phyloP scores from a whole-genome alignment of 2,329 filamentous ascomycete genomes.

The Aureobasidium zeae region DNA sequence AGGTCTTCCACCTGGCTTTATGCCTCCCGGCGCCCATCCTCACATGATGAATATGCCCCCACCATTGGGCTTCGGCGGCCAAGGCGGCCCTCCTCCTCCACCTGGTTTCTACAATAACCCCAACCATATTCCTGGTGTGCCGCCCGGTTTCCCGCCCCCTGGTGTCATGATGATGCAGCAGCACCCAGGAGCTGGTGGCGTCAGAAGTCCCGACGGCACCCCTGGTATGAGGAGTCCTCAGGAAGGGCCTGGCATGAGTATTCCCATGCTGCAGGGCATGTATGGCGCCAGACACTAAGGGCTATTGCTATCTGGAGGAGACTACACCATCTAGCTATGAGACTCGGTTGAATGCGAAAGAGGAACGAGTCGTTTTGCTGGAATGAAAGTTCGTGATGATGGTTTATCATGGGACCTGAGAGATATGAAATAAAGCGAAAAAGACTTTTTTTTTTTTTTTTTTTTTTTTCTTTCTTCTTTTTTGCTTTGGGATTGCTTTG shows the following conservation, averaged over 20 bases:
- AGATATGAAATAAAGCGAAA: too few species aligned
- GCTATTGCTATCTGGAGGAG: too few species aligned
- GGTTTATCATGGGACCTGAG: too few species aligned
- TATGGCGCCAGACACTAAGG: constrained; percentile 4
- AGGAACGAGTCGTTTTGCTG: too few species aligned
- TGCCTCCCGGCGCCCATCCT: too few species aligned
- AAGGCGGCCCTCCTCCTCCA: constrained; percentile 11
- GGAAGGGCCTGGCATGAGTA: constrained; percentile 6
- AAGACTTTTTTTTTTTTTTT: too few species aligned
- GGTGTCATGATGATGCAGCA: constrained; percentile 14
- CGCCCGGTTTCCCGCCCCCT: constrained; percentile 7
- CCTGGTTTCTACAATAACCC: constrained; percentile 14
- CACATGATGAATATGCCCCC: constrained; percentile 9
- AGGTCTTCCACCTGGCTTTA: constrained; percentile 8
- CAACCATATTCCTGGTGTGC: constrained; percentile 6
- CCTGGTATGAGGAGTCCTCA: constrained; percentile 8
- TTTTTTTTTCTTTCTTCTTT: too few species aligned
- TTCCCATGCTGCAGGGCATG: constrained; percentile 13
- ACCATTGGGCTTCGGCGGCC: constrained; percentile 2
- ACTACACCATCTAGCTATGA: too few species aligned
- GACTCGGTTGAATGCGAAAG: too few species aligned
- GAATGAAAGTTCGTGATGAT: too few species aligned
- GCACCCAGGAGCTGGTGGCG: neutral
- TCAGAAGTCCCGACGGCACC: constrained; percentile 5
- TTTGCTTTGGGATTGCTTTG: too few species aligned